Evolutionary conservation across 495 filamentous ascomycete species (phyloP), one percentile per base, ranked within the genome.

Genomic region (Daldinia bambusicola): DNA sequence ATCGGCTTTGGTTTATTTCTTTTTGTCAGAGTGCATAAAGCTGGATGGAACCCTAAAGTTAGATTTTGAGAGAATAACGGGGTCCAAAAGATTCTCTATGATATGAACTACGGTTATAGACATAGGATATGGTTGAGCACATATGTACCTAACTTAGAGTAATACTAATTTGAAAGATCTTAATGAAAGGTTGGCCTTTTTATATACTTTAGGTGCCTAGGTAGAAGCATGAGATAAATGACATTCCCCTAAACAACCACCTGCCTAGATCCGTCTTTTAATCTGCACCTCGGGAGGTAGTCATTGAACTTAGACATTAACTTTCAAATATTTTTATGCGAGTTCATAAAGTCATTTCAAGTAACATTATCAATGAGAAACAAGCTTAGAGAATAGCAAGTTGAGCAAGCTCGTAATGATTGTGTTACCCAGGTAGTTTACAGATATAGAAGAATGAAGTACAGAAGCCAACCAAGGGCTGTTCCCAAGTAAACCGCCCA

Each of bases 1-100:
- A 40, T 80, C 14, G 81, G 83, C 0, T 75, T 75, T 34, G 13
- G 83, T 34, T 78, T 84, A 0, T 73, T 91, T 56, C 61, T 81
- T 20, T 79, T 75, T 7, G 83, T 87, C 7, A 82, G 87, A 57
- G 63, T 86, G 16, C 63, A 70, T 12, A 63, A 61, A 14, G 68
- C 37, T 13, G 73, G 75, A 9, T 63, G 66, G 55, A 76, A 67
- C 9, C 61, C 58, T 14, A 71, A 77, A 58, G 66, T 75, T 77
- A 75, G 74, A 67, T 75, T 68, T 80, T 70, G 66, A 51, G 16
- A 32, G 41, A 10, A 8, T 6, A 2, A 2, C 5, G 31, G 0
- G 12, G 30, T 14, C 3, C 13, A 34, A 50, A n/a, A 14, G 22
- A 41, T 40, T 13, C 37, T 40, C 4, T 16, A 57, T 10, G 7